Conservation (phyloP, 2,329 filamentous ascomycete genomes). For the Aspergillaceae sp. region DNA sequence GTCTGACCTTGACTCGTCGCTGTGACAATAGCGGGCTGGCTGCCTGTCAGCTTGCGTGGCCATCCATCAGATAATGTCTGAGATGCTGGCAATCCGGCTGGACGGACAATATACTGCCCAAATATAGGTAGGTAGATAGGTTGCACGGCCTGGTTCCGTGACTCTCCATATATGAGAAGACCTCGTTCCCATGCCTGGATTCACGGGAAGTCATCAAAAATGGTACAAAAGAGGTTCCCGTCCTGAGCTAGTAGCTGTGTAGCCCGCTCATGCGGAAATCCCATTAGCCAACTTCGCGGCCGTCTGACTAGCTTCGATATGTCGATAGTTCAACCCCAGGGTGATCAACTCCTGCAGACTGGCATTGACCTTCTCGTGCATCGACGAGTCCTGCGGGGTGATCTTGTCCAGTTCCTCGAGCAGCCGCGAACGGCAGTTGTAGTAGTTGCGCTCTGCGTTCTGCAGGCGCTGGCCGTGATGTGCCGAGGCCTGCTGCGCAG, state of each 20-base stretch:
- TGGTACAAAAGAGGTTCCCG: background rate
- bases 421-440: constrained; percentile 32
- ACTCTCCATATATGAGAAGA: constrained; percentile 1
- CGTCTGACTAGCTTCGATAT: constrained; percentile 34
- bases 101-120: no score
- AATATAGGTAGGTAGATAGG: no score
- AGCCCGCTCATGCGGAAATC: constrained; percentile 4
- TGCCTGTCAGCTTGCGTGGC: no score
- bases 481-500: constrained; percentile 21
- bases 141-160: constrained; percentile 8
- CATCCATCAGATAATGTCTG: no score
- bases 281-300: constrained; percentile 27
- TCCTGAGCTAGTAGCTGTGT: background rate
- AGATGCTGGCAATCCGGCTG: no score
- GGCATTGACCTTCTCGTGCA: constrained; percentile 38
- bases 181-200: constrained; percentile 6
- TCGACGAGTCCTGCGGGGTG: constrained; percentile 31
- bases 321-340: constrained; percentile 35
- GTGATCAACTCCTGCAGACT: constrained; percentile 37
- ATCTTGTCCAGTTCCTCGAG: constrained; percentile 33
- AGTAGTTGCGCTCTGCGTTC: constrained; percentile 35
- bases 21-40: no score
- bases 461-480: constrained; percentile 34
- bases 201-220: constrained; percentile 4
- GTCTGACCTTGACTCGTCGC: no score